Evolutionary conservation across 805 yeast species (phyloP), one percentile per base, ranked within the genome.

Genomic region (Yarrowia osloensis): DNA sequence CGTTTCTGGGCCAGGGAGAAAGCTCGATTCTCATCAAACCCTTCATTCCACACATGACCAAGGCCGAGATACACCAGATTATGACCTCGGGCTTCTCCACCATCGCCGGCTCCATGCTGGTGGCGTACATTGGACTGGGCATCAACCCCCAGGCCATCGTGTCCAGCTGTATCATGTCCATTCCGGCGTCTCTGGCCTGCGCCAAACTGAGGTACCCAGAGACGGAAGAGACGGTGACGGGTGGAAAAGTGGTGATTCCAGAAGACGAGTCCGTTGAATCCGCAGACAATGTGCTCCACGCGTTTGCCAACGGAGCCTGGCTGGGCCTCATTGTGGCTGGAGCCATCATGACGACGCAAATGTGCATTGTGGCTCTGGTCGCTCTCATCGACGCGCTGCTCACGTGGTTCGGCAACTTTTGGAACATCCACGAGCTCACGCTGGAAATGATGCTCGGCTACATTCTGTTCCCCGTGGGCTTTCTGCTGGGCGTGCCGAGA

Each of bases 121-220:
- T 85, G 2, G 82, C 87, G 4, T 86, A 86, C 74, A 84, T 86
- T 68, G 86, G 87, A 3, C 78, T 86, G 73, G 89, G 89, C 39
- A 80, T 86, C 70, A 84, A 84, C 70, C 80, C 89, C 1, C 87
- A 85, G 70, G 88, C 88, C 6, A 78, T 86, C 73, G 84, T 86
- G n/a, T 82, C 87, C 24, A 82, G 87, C 40, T 86, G 89, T 78
- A 86, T 86, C 65, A 86, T 86, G 89, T 85, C 88, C 1, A 85
- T 86, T 73, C 89, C 89, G 7, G 87, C 86, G 37, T 82, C 88
- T 13, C 76, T 86, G 69, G 87, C 88, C 3, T 83, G 85, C n/a
- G 82, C 88, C 8, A 86, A 85, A 70, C 78, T 86, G 70, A 80
- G 88, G 73, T 78, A 77, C 69, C 89, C 89, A 9, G 89, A 86